A percentile compares a stretch with the other conserved stretches of the same genome.
Evolutionary conservation across 1,284 basidiomycete species (phyloP).

Genomic region (Austroboletus novae-zelandiae): DNA sequence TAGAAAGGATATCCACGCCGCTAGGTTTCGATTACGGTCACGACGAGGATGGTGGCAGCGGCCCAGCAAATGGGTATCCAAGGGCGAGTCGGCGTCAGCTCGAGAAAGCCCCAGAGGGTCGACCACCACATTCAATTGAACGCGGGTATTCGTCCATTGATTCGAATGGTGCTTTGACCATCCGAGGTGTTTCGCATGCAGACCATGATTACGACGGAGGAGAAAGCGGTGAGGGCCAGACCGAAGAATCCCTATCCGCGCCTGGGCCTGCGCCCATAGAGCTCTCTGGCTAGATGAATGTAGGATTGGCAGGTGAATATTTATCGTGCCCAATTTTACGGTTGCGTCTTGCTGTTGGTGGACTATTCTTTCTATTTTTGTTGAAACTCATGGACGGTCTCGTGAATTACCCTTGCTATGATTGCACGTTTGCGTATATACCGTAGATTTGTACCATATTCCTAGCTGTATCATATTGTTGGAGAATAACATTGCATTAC

Average conservation of each 20-base stretch:
- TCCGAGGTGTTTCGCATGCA: constrained; percentile 10
- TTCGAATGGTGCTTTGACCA: constrained; percentile 20
- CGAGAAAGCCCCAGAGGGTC: constrained; percentile 69
- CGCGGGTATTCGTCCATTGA: constrained; percentile 13
- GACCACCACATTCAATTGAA: constrained; percentile 35
- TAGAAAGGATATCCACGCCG: constrained; percentile 38
- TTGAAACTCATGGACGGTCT: too few species aligned
- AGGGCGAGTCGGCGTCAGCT: constrained; percentile 58
- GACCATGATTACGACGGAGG: constrained; percentile 14
- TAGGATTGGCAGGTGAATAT: constrained; percentile 1
- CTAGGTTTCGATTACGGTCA: constrained; percentile 9
- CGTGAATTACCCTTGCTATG: too few species aligned
- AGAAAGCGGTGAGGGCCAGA: constrained; percentile 2
- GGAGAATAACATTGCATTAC: too few species aligned
- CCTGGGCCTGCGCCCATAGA: constrained; percentile 41
- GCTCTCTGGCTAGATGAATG: constrained; percentile 39
- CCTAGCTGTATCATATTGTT: too few species aligned
- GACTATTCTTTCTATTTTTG: too few species aligned
- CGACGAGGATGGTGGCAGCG: constrained; percentile 6
- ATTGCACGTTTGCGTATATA: too few species aligned
- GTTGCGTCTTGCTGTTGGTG: too few species aligned
- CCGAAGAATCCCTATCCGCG: constrained; percentile 18
- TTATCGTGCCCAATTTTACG: constrained; percentile 2
- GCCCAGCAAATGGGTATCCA: constrained; percentile 36
- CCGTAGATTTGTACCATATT: too few species aligned